These are phyloP conservation scores for Aspergillus clavatus DNA, from an alignment of 2,329 filamentous ascomycete genomes.

Conservation along the genomic window DNA sequence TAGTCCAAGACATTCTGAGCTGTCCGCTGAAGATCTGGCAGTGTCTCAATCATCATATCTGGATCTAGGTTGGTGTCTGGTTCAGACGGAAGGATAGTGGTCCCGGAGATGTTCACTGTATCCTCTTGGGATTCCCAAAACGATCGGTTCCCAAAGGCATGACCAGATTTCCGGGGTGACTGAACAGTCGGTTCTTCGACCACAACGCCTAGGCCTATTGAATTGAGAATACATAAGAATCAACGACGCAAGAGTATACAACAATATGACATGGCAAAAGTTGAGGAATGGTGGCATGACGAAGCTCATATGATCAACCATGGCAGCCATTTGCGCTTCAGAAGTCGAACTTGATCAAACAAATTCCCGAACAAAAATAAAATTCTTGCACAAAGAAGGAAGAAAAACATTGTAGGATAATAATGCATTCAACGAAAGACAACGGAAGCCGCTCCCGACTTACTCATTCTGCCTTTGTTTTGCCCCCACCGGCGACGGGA, in stretches of 20 bases:
- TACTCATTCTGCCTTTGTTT: conserved; percentile 6
- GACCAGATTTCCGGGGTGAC: conserved; percentile 8
- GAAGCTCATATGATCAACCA: not conserved
- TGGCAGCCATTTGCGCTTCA: too few relatives aligned
- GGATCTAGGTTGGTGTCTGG: conserved; percentile 29
- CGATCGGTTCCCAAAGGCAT: conserved; percentile 8
- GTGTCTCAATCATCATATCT: conserved; percentile 35
- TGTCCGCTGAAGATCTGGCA: conserved; percentile 35
- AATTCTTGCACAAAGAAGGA: conserved; percentile 1
- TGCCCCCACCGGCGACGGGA: conserved; percentile 2
- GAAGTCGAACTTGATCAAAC: too few relatives aligned
- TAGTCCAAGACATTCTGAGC: conserved; percentile 35
- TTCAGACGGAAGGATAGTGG: conserved; percentile 29
- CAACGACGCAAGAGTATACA: not conserved
- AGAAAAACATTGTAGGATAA: not conserved
- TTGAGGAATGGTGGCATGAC: not conserved
- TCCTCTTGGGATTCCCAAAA: conserved; percentile 27
- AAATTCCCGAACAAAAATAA: too few relatives aligned
- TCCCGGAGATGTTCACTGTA: conserved; percentile 31
- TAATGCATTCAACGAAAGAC: too few relatives aligned
- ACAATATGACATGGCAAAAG: not conserved
- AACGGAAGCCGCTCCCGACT: conserved; percentile 2
- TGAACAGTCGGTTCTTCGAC: conserved; percentile 16
- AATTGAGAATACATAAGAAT: not conserved
- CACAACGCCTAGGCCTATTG: conserved; percentile 14